A percentile compares a stretch with the other conserved stretches of the same genome.
phyloP scores from a whole-genome alignment of 768 basidiomycete species.

The Serendipita sp. region DNA sequence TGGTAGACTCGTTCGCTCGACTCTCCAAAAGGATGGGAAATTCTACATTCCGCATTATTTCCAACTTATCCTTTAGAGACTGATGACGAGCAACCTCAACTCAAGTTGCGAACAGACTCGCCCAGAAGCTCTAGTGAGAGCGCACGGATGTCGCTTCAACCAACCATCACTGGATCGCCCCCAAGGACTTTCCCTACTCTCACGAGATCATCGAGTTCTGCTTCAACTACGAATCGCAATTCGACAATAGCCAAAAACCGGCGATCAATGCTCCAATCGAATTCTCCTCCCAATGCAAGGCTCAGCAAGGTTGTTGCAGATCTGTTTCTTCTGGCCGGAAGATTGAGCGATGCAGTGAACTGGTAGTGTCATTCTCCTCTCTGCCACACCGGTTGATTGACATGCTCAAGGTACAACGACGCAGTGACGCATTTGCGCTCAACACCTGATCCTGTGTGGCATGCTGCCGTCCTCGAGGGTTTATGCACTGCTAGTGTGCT shows the following conservation, averaged over 20 bases:
- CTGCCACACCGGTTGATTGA: not conserved
- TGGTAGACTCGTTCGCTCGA: slow-evolving; percentile 59
- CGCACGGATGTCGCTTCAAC: slow-evolving; percentile 15
- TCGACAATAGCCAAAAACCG: slow-evolving; percentile 44
- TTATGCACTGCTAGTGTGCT: slow-evolving; percentile 61
- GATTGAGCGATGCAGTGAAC: slow-evolving; percentile 60
- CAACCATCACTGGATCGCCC: slow-evolving; percentile 14
- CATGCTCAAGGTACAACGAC: slow-evolving; percentile 57
- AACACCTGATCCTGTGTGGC: slow-evolving; percentile 70
- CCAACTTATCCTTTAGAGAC: slow-evolving; percentile 42
- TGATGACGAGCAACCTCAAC: slow-evolving; percentile 41
- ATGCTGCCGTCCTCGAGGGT: slow-evolving; percentile 76
- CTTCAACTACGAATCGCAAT: slow-evolving; percentile 28
- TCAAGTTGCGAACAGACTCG: slow-evolving; percentile 27
- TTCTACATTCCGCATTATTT: slow-evolving; percentile 53
- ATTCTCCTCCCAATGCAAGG: slow-evolving; percentile 62
- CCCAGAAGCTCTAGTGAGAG: slow-evolving; percentile 40
- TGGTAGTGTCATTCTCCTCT: slow-evolving; percentile 35
- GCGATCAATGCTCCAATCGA: slow-evolving; percentile 20
- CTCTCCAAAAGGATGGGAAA: slow-evolving; percentile 71
- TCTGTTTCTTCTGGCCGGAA: slow-evolving; percentile 75
- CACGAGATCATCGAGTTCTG: slow-evolving; percentile 21
- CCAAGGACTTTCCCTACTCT: slow-evolving; percentile 32
- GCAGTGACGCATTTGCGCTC: slow-evolving; percentile 60
- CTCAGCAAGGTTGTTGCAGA: slow-evolving; percentile 80